Evolutionary conservation across 2,329 filamentous ascomycete species (phyloP).

Genomic region (Trichoderma arundinaceum): DNA sequence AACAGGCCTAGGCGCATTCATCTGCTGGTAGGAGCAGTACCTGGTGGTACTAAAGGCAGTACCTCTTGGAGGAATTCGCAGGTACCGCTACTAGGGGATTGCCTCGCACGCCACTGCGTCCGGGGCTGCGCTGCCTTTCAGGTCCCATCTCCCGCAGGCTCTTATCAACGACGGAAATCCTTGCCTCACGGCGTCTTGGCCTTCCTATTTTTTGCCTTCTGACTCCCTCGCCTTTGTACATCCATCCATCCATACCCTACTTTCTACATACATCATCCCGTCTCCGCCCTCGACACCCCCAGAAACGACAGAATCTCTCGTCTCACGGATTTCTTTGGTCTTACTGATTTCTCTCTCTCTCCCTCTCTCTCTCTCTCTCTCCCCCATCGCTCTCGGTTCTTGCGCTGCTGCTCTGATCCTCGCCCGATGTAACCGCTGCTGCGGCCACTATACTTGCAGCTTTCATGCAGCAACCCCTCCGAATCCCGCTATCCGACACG

Average conservation of each 20-base stretch:
- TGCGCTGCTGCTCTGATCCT: not conserved
- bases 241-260: conserved; percentile 3
- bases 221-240: conserved; percentile 10
- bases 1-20: not conserved
- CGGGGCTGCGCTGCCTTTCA: conserved; percentile 22
- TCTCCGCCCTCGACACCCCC: not conserved
- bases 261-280: conserved; percentile 2
- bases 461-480: conserved; percentile 33
- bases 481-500: conserved; percentile 21
- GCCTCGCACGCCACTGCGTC: conserved; percentile 27
- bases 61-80: not conserved
- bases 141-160: conserved; percentile 21
- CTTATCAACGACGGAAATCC: conserved; percentile 5
- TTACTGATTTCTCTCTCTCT: too few species aligned
- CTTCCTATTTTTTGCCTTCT: conserved; percentile 11
- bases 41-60: not conserved
- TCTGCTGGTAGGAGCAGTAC: not conserved
- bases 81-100: not conserved
- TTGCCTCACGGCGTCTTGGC: not conserved
- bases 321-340: too few species aligned
- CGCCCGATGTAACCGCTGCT: conserved; percentile 25
- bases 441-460: conserved; percentile 26
- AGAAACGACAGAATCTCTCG: not conserved
- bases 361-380: not conserved
- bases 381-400: not conserved